These are phyloP conservation scores for Ehretia macrophylla DNA, from an alignment of 257 asterid genomes.

Conservation along the genomic window DNA sequence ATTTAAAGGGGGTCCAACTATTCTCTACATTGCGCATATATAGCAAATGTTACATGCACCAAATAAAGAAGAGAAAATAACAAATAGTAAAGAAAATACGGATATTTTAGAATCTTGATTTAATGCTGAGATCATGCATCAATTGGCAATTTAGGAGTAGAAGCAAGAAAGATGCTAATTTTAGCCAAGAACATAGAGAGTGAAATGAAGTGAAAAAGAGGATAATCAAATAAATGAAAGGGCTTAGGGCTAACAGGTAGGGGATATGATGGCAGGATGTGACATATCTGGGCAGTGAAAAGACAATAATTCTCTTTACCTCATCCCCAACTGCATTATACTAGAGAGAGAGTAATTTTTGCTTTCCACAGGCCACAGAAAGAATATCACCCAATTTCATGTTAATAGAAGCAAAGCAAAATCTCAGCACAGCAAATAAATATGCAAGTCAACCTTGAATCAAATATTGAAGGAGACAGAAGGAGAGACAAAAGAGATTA, in stretches of 20 bases:
- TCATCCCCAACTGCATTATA: slow-evolving; percentile 22
- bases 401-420: slow-evolving; percentile 1
- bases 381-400: slow-evolving; percentile 19
- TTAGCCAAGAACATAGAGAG: background rate
- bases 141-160: too few relatives aligned
- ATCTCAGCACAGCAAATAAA: slow-evolving; percentile 19
- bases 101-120: too few relatives aligned
- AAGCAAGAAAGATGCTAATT: too few relatives aligned
- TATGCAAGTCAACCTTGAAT: slow-evolving; percentile 14
- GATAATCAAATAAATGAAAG: background rate
- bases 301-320: slow-evolving; percentile 40
- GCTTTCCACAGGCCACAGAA: slow-evolving; percentile 18
- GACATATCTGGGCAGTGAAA: slow-evolving; percentile 36
- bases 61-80: too few relatives aligned
- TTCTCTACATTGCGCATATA: too few relatives aligned
- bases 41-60: too few relatives aligned
- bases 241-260: slow-evolving; percentile 16
- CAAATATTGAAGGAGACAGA: background rate
- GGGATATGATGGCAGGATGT: slow-evolving; percentile 32
- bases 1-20: too few relatives aligned
- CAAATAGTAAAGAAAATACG: too few relatives aligned
- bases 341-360: slow-evolving; percentile 25
- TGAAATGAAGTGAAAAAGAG: background rate
- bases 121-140: too few relatives aligned
- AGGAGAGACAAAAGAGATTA: background rate